A percentile compares a stretch with the other conserved stretches of the same genome.
Conservation (phyloP, 306 rosid species). For the Clitoria ternatea region DNA sequence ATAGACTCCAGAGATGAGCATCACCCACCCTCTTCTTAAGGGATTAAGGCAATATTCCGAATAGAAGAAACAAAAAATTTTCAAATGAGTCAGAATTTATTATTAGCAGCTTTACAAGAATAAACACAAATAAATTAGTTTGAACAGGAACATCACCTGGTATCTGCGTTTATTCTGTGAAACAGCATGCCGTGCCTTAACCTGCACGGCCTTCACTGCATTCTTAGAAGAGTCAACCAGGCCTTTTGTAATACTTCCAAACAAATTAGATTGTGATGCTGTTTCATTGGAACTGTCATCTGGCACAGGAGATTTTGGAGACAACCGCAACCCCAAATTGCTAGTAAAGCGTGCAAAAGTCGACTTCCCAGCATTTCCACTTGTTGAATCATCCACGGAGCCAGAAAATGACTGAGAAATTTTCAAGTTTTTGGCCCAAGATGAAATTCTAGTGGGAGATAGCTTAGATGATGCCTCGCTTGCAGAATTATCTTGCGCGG, state of each 20-base stretch:
- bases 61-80: background rate
- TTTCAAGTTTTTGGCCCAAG: constrained; percentile 89
- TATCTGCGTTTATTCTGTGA: constrained; percentile 98
- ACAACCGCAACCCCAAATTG: constrained; percentile 74
- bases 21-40: background rate
- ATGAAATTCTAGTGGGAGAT: constrained; percentile 62
- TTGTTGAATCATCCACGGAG: constrained; percentile 57
- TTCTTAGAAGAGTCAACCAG: constrained; percentile 83
- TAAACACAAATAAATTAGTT: constrained; percentile 3
- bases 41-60: background rate
- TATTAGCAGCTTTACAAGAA: background rate
- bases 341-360: constrained; percentile 83
- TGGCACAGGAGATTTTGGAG: constrained; percentile 63
- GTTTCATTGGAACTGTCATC: constrained; percentile 53
- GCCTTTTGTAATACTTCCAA: constrained; percentile 81
- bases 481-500: constrained; percentile 44
- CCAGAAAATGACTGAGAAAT: constrained; percentile 64
- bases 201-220: constrained; percentile 99
- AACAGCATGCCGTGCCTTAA: constrained; percentile 93
- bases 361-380: constrained; percentile 72
- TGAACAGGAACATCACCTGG: constrained; percentile 55
- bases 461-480: constrained; percentile 42
- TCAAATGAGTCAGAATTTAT: background rate
- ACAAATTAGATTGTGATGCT: constrained; percentile 59
- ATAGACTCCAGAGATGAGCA: background rate